A percentile compares a stretch with the other conserved stretches of the same genome.
These are phyloP conservation scores for Myxozyma udenii DNA, from an alignment of 805 yeast genomes.

Conservation along the genomic window DNA sequence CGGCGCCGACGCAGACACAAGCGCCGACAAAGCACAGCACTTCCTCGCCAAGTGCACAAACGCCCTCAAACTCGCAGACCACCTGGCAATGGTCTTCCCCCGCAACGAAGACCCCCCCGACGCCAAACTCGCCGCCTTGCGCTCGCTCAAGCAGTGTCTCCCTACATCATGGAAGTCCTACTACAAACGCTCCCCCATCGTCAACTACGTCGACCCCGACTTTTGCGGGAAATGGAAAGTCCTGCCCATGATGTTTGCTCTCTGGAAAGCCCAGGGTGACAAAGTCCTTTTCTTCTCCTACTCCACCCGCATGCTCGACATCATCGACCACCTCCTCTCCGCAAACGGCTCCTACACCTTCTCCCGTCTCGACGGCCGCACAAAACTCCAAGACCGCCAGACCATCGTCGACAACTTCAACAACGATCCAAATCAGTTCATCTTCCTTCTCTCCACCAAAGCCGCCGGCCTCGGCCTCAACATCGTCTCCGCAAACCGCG, in stretches of 20 bases:
- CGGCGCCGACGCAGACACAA: not conserved
- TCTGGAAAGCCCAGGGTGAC: constrained; percentile 14
- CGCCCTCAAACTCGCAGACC: constrained; percentile 18
- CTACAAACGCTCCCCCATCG: constrained; percentile 9
- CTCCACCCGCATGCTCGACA: constrained; percentile 16
- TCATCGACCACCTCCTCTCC: constrained; percentile 14
- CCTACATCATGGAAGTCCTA: constrained; percentile 11
- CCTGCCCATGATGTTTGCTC: constrained; percentile 6
- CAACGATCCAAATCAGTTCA: constrained; percentile 10
- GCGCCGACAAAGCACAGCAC: constrained; percentile 6
- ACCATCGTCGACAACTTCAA: constrained; percentile 18
- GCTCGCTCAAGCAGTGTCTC: constrained; percentile 10
- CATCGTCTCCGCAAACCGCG: constrained; percentile 25
- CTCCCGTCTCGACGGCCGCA: constrained; percentile 19
- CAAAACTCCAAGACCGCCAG: constrained; percentile 17
- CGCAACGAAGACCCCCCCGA: constrained; percentile 12
- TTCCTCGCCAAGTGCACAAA: constrained; percentile 11
- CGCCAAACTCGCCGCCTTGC: constrained; percentile 1
- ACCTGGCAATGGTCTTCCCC: constrained; percentile 23
- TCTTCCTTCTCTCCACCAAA: constrained; percentile 22
- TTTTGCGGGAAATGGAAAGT: constrained; percentile 26
- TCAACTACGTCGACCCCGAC: constrained; percentile 23
- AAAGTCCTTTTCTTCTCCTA: constrained; percentile 25
- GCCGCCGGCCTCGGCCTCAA: constrained; percentile 27
- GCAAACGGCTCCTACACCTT: constrained; percentile 9